Percentiles rank a stretch among this genome's conserved stretches.
phyloP scores from a whole-genome alignment of 148 eudicot species.

The Chenopodium album region DNA sequence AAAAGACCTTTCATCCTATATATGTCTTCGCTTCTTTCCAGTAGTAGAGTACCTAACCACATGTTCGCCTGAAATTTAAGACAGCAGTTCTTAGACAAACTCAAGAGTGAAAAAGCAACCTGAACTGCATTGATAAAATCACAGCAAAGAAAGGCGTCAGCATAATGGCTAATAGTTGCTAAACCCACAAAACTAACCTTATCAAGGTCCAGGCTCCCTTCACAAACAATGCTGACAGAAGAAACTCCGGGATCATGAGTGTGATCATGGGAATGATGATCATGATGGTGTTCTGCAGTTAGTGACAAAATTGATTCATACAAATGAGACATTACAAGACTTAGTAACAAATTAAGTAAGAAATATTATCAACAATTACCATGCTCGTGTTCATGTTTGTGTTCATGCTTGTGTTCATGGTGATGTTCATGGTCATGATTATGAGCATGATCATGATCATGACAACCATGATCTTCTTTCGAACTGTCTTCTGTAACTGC shows the following conservation, averaged over 20 bases:
- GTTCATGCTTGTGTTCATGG: conserved; percentile 44
- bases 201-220: conserved; percentile 93
- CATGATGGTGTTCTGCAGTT: conserved; percentile 73
- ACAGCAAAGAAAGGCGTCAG: neutral
- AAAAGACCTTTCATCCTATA: conserved; percentile 97
- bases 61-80: conserved; percentile 70
- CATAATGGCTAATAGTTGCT: neutral
- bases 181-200: conserved; percentile 55
- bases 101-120: neutral
- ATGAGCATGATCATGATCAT: conserved; percentile 47
- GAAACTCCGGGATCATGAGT: conserved; percentile 99
- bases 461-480: conserved; percentile 55
- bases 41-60: conserved; percentile 81
- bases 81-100: neutral
- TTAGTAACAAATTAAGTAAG: neutral
- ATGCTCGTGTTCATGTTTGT: conserved; percentile 64
- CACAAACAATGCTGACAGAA: conserved; percentile 96
- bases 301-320: conserved; percentile 6
- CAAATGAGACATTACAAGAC: neutral
- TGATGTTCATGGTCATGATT: conserved; percentile 57
- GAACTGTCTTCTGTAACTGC: conserved; percentile 66
- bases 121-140: neutral
- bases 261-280: conserved; percentile 87
- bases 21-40: conserved; percentile 90
- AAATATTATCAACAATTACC: conserved; percentile 36